phyloP scores from a whole-genome alignment of 78 protist genomes.

The Chrysochromulina tobinii region DNA sequence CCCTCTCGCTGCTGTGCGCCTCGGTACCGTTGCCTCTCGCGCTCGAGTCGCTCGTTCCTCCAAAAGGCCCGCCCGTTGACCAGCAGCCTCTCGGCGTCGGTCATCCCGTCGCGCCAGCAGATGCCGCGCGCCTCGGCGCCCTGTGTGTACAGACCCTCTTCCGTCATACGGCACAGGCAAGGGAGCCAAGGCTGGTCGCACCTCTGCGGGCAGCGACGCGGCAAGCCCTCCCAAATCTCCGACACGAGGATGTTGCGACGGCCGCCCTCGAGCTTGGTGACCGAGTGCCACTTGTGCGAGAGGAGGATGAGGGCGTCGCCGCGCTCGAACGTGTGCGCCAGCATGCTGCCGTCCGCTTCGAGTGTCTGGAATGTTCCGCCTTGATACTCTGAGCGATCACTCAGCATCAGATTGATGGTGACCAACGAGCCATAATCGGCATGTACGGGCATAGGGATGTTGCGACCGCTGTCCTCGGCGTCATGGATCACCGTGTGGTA shows the following conservation, averaged over 20 bases:
- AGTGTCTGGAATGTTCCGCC: neutral
- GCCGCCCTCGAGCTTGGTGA: neutral
- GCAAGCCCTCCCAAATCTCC: neutral
- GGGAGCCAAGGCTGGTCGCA: neutral
- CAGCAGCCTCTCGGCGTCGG: too few relatives aligned
- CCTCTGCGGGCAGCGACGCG: neutral
- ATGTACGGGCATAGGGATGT: neutral
- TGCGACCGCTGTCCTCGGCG: neutral
- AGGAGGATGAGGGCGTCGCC: neutral
- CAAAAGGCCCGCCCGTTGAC: too few relatives aligned
- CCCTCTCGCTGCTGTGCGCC: too few relatives aligned
- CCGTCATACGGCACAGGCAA: neutral
- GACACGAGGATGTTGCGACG: neutral
- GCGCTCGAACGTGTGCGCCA: neutral
- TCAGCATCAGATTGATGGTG: neutral
- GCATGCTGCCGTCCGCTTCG: neutral
- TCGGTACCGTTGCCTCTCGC: too few relatives aligned
- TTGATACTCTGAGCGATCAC: neutral
- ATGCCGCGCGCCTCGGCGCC: too few relatives aligned
- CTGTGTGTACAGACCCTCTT: too few relatives aligned
- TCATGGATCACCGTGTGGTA: neutral
- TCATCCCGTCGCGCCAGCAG: too few relatives aligned
- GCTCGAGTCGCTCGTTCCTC: too few relatives aligned
- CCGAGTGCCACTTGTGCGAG: neutral
- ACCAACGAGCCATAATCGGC: neutral